Evolutionary conservation across 202 grass and related monocot species (phyloP), one percentile per base, ranked within the genome.

Genomic region (Carex arenaria): DNA sequence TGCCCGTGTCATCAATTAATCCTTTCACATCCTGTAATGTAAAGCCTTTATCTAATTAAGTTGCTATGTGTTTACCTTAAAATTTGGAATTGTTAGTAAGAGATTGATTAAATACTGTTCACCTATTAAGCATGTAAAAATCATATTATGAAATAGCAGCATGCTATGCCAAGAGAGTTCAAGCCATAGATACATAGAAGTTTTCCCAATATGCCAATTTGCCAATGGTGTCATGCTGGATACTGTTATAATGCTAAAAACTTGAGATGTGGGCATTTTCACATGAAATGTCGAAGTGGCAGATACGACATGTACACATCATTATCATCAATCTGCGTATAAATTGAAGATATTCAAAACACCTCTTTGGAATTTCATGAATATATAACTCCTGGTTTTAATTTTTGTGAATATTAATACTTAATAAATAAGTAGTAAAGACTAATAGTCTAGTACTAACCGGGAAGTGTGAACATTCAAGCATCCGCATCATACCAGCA

Each of bases 241-340:
- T 47, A 69, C 5, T 4, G 0, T 12, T 28, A 32, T 65, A 65
- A 67, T 3, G 9, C 26, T 81, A 42, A 73, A 80, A 69, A 34
- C 22, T 56, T n/a, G 42, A 84, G 67, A 1, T 85, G 76, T 32
- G 31, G 80, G 10, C 47, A 57, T 19, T 45, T 60, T 6, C 57
- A 11, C 56, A 78, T 17, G 1, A 18, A 52, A 78, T 97, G 94
- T 54, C 92, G 92, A 61, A 94, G 90, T 0, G 94, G 94, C 65
- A 97, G 90, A 84, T 94, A 97, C 26, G 94, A 97, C 60, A 97
- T 43, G 65, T 91, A 97, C 71, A 92, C 82, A 62, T 97, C 94
- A 65, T 79, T 78, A 26, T 90, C 84, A 8, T 47, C 12, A 81
- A 97, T 64, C 90, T 97, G 85, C 75, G 82, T 82, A 78, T 47